Conservation (phyloP, 768 basidiomycete species). For the Trichaptum fuscoviolaceum region DNA sequence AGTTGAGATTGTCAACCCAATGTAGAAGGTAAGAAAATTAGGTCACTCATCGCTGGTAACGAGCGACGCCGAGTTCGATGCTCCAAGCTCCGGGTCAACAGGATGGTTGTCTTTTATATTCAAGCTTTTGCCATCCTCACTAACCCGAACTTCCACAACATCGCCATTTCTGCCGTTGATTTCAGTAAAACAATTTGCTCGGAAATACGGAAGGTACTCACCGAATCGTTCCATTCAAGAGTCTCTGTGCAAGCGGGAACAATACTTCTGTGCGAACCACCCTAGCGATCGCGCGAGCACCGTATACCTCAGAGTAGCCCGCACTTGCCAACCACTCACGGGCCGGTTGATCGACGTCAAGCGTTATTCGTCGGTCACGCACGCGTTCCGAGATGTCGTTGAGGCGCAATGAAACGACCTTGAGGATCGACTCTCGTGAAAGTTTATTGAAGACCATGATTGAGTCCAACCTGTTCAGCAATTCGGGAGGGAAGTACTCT, state of each 20-base stretch:
- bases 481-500: slow-evolving; percentile 84
- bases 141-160: slow-evolving; percentile 29
- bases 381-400: slow-evolving; percentile 68
- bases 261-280: slow-evolving; percentile 78
- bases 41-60: neutral
- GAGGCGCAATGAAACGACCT: slow-evolving; percentile 74
- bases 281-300: slow-evolving; percentile 84
- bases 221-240: slow-evolving; percentile 77
- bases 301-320: slow-evolving; percentile 83
- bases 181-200: slow-evolving; percentile 2
- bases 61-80: neutral
- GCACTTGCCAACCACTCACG: slow-evolving; percentile 63
- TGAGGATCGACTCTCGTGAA: slow-evolving; percentile 62
- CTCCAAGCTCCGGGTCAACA: slow-evolving; percentile 16
- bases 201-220: slow-evolving; percentile 22
- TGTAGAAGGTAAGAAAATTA: neutral
- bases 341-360: slow-evolving; percentile 64
- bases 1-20: too few relatives aligned
- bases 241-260: slow-evolving; percentile 75
- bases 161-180: slow-evolving; percentile 39
- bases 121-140: slow-evolving; percentile 27
- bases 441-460: slow-evolving; percentile 92
- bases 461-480: slow-evolving; percentile 84
- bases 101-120: slow-evolving; percentile 34
- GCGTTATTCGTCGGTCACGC: slow-evolving; percentile 54